Conservation (phyloP, 768 basidiomycete genomes). For the Serendipita sp. region DNA sequence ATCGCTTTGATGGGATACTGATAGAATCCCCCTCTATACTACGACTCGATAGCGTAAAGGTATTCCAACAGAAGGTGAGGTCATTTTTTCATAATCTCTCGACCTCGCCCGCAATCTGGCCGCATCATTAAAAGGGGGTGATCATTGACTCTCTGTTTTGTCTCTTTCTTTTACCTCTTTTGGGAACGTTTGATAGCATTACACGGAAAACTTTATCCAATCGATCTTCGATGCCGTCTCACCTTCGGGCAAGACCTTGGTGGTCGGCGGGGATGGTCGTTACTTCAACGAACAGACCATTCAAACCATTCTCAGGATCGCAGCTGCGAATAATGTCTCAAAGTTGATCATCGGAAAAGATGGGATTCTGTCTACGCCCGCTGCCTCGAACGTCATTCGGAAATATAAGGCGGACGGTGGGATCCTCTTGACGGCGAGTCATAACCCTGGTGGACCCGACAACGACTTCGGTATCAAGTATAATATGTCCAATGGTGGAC, state of each 20-base stretch:
- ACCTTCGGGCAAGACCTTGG: slow-evolving; percentile 63
- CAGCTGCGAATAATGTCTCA: slow-evolving; percentile 81
- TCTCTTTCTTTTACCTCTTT: slow-evolving; percentile 7
- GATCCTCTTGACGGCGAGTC: slow-evolving; percentile 89
- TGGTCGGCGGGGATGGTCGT: slow-evolving; percentile 95
- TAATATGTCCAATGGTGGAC: slow-evolving; percentile 94
- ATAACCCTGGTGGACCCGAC: slow-evolving; percentile 97
- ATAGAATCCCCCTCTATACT: background rate
- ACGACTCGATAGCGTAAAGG: slow-evolving; percentile 56
- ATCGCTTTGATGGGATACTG: slow-evolving; percentile 12
- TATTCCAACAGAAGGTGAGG: slow-evolving; percentile 92
- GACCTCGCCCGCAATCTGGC: background rate
- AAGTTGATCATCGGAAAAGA: slow-evolving; percentile 89
- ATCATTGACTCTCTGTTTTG: background rate
- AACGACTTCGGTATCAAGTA: slow-evolving; percentile 99
- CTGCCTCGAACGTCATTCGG: slow-evolving; percentile 89
- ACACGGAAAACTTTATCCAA: slow-evolving; percentile 98
- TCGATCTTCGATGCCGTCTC: slow-evolving; percentile 85
- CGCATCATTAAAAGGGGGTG: background rate
- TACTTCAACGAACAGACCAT: slow-evolving; percentile 76
- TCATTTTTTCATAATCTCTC: background rate
- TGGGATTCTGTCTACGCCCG: slow-evolving; percentile 89
- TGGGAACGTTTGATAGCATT: slow-evolving; percentile 77
- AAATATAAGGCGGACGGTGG: slow-evolving; percentile 95
- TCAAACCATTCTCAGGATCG: slow-evolving; percentile 86